phyloP scores from a whole-genome alignment of 2,329 filamentous ascomycete species.

The Periconia macrospinosa region DNA sequence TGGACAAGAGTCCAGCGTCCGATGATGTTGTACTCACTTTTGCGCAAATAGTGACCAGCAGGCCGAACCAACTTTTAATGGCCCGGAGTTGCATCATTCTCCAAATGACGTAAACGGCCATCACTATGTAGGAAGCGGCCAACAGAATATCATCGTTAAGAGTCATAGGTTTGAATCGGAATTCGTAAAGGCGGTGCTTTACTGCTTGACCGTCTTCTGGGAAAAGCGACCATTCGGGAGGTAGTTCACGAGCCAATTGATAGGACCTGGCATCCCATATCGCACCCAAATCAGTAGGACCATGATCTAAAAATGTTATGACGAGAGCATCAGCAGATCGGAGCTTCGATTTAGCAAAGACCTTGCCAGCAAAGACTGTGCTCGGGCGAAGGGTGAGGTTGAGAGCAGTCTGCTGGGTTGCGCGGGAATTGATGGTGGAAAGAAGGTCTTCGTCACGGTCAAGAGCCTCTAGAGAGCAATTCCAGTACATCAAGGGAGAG shows the following conservation, averaged over 20 bases:
- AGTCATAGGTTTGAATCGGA: constrained; percentile 76
- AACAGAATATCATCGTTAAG: constrained; percentile 66
- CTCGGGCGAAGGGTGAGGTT: constrained; percentile 76
- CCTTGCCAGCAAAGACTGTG: constrained; percentile 81
- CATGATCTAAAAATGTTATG: constrained; percentile 72
- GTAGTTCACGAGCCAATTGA: constrained; percentile 53
- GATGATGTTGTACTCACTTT: constrained; percentile 50
- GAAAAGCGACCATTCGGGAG: constrained; percentile 66
- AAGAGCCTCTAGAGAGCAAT: constrained; percentile 64
- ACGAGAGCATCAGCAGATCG: constrained; percentile 76
- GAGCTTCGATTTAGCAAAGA: constrained; percentile 68
- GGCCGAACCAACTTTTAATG: constrained; percentile 73
- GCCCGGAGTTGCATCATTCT: constrained; percentile 71
- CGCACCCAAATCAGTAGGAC: constrained; percentile 64
- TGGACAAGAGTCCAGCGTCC: not conserved
- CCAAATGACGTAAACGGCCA: constrained; percentile 65
- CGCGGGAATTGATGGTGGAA: constrained; percentile 68
- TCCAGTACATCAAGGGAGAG: constrained; percentile 82
- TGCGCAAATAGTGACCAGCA: constrained; percentile 69
- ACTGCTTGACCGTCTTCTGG: constrained; percentile 59
- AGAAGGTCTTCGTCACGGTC: constrained; percentile 65
- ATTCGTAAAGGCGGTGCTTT: constrained; percentile 70
- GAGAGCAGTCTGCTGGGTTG: constrained; percentile 64
- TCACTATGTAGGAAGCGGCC: constrained; percentile 65
- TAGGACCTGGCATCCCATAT: constrained; percentile 66